A percentile compares a stretch with the other conserved stretches of the same genome.
phyloP scores from a whole-genome alignment of 1,284 basidiomycete species.

The Tilletia caries region DNA sequence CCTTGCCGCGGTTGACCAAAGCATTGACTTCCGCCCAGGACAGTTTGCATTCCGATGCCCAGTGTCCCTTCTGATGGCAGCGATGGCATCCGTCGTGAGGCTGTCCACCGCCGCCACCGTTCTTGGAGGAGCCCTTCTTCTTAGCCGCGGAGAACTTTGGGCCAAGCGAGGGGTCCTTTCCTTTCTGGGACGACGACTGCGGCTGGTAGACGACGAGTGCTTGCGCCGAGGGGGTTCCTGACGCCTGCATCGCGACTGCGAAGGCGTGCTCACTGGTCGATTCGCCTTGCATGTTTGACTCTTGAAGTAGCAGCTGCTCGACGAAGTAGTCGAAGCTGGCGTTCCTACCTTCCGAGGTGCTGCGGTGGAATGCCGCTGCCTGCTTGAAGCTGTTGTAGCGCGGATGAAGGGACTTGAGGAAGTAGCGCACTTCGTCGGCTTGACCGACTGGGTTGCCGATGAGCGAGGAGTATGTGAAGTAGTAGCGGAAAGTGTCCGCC shows the following conservation, averaged over 20 bases:
- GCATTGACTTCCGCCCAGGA: not conserved
- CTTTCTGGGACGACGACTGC: too few relatives aligned
- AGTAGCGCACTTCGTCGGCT: not conserved
- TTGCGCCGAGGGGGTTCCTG: too few relatives aligned
- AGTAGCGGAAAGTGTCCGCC: not conserved
- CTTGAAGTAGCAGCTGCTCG: not conserved
- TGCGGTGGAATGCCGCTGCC: not conserved
- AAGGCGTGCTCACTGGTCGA: not conserved
- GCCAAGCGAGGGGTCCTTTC: too few relatives aligned
- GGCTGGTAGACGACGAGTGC: too few relatives aligned
- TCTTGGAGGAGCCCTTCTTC: too few relatives aligned
- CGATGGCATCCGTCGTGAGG: not conserved
- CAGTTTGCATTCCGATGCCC: not conserved
- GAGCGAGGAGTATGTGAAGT: not conserved
- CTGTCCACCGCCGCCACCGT: too few relatives aligned
- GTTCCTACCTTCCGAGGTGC: not conserved
- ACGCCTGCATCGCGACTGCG: not conserved
- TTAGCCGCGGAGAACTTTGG: too few relatives aligned
- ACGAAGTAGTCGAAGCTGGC: not conserved
- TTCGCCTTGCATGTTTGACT: not conserved
- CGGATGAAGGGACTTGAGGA: not conserved
- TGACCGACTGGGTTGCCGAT: not conserved
- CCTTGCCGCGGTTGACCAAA: not conserved
- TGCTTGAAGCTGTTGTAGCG: not conserved
- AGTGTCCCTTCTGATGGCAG: not conserved